phyloP scores from a whole-genome alignment of 1,284 basidiomycete genomes.

The Tremellales sp. region DNA sequence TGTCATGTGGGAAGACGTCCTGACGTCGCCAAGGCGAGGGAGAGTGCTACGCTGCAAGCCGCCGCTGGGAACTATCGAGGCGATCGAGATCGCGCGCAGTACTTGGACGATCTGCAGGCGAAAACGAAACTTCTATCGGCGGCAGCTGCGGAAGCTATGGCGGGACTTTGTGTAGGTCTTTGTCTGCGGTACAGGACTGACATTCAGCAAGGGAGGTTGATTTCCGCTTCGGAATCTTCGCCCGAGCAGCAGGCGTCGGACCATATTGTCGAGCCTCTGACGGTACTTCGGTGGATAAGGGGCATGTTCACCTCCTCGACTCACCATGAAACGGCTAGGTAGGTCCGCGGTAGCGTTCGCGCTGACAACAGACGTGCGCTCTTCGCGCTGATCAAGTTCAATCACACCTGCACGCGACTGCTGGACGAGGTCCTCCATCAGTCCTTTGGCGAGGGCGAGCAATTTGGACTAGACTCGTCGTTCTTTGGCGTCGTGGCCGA shows the following conservation, averaged over 20 bases:
- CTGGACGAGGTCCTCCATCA: conserved; percentile 67
- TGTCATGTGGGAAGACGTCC: conserved; percentile 77
- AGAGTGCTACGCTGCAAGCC: conserved; percentile 69
- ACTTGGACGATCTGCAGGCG: conserved; percentile 57
- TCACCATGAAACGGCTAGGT: conserved; percentile 49
- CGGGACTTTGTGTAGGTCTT: conserved; percentile 72
- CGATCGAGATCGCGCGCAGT: conserved; percentile 58
- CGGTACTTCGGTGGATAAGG: conserved; percentile 51
- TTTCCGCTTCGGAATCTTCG: conserved; percentile 33
- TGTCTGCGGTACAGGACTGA: neutral
- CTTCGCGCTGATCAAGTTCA: conserved; percentile 63
- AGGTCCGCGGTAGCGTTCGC: conserved; percentile 3
- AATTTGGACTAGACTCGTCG: conserved; percentile 47
- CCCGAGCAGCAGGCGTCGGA: conserved; percentile 37
- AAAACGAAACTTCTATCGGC: conserved; percentile 70
- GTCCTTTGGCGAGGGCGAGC: conserved; percentile 61
- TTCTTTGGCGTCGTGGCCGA: conserved; percentile 80
- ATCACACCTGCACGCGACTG: conserved; percentile 60
- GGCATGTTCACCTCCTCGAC: conserved; percentile 49
- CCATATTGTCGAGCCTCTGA: conserved; percentile 46
- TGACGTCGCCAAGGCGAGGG: conserved; percentile 67
- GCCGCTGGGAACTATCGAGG: conserved; percentile 55
- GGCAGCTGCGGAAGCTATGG: conserved; percentile 74
- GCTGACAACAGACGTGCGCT: conserved; percentile 65
- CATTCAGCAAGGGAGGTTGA: conserved; percentile 40